phyloP scores from a whole-genome alignment of 2,329 filamentous ascomycete species.

The Claviceps capensis region DNA sequence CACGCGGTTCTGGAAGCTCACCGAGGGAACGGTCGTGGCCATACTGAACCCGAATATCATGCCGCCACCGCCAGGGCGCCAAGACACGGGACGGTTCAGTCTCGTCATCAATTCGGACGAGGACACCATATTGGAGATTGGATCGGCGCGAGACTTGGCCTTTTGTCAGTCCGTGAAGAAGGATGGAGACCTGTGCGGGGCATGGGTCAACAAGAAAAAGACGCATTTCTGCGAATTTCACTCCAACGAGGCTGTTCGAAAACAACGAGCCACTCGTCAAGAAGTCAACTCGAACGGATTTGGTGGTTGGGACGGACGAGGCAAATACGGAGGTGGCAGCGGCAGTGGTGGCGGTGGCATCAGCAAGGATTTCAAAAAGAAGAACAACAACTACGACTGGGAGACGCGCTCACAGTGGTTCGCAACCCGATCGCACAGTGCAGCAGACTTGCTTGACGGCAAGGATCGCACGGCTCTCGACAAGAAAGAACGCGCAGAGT shows the following conservation, averaged over 20 bases:
- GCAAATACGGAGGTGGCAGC: constrained; percentile 12
- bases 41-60: constrained; percentile 86
- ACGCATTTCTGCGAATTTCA: constrained; percentile 92
- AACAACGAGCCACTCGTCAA: constrained; percentile 50
- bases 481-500: constrained; percentile 49
- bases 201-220: constrained; percentile 79
- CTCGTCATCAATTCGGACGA: constrained; percentile 74
- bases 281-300: constrained; percentile 63
- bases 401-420: constrained; percentile 45
- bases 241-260: constrained; percentile 66
- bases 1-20: constrained; percentile 86
- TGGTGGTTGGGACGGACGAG: constrained; percentile 18
- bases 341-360: background rate
- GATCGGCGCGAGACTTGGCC: constrained; percentile 69
- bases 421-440: constrained; percentile 34
- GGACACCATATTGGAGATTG: constrained; percentile 83
- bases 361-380: constrained; percentile 10
- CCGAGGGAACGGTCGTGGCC: constrained; percentile 78
- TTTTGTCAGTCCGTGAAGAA: constrained; percentile 78
- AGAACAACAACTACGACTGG: constrained; percentile 37
- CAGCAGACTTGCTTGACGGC: constrained; percentile 52
- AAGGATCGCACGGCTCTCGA: constrained; percentile 43
- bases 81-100: constrained; percentile 72
- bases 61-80: constrained; percentile 63
- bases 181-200: constrained; percentile 65